phyloP scores from a whole-genome alignment of 257 asterid genomes.

The Osmanthus fragrans region DNA sequence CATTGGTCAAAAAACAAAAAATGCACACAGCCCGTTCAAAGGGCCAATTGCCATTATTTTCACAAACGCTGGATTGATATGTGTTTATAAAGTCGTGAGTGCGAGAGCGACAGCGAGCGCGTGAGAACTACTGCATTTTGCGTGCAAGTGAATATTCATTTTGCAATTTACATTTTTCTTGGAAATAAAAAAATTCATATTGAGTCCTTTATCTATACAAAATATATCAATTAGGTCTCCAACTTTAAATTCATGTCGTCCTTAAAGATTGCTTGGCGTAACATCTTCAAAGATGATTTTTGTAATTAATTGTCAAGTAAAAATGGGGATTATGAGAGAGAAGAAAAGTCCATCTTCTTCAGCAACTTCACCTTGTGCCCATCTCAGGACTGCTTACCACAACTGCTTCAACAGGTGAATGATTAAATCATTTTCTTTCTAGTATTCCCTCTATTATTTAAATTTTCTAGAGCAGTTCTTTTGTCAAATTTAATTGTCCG shows the following conservation, averaged over 20 bases:
- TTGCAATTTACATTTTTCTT: too few species aligned
- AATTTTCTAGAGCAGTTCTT: not conserved
- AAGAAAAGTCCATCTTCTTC: constrained; percentile 44
- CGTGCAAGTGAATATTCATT: not conserved
- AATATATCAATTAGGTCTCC: not conserved
- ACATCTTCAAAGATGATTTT: constrained; percentile 4
- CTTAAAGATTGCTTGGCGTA: constrained; percentile 5
- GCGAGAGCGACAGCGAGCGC: not conserved
- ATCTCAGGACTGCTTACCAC: constrained; percentile 73
- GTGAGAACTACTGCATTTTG: not conserved
- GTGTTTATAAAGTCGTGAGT: not conserved
- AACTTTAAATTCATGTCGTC: too few species aligned
- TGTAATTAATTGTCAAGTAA: not conserved
- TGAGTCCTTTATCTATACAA: not conserved
- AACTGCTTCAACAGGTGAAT: constrained; percentile 78
- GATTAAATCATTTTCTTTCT: constrained; percentile 10
- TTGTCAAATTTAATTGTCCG: not conserved
- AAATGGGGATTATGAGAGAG: constrained; percentile 62
- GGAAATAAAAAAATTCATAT: not conserved
- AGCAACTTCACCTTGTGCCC: constrained; percentile 79
- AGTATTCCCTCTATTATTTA: not conserved
- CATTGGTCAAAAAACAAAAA: too few species aligned
- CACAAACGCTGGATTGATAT: not conserved
- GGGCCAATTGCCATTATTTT: too few species aligned
- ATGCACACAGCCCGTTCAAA: too few species aligned